These are phyloP conservation scores for Trapa incisa DNA, from an alignment of 345 rosid genomes.

Conservation along the genomic window DNA sequence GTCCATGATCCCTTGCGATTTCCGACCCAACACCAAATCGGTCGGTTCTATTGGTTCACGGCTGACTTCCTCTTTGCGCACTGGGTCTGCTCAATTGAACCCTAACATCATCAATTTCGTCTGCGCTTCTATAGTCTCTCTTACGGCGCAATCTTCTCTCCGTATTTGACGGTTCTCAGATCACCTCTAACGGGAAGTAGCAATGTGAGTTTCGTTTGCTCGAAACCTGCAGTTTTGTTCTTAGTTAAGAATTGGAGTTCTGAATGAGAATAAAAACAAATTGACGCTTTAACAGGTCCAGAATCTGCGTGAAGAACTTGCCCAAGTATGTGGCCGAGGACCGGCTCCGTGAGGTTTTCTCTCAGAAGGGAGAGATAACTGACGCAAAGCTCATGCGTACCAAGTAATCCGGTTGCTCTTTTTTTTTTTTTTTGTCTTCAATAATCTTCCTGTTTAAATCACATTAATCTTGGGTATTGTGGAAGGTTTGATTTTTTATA, in stretches of 20 bases:
- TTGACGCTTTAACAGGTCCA: conserved; percentile 35
- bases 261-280: not conserved
- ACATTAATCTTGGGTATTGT: not conserved
- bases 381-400: conserved; percentile 71
- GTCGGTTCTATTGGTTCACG: too few species aligned
- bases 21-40: too few species aligned
- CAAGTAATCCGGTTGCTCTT: conserved; percentile 20
- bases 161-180: not conserved
- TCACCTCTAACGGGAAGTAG: not conserved
- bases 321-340: conserved; percentile 56
- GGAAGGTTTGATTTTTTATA: not conserved
- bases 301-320: conserved; percentile 73
- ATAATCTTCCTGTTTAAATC: too few species aligned
- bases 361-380: conserved; percentile 74
- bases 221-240: not conserved
- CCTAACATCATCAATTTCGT: too few species aligned
- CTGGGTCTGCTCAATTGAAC: too few species aligned
- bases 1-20: too few species aligned
- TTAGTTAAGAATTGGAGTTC: not conserved
- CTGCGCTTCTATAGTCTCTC: too few species aligned
- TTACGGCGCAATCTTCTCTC: not conserved
- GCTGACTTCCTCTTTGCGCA: too few species aligned
- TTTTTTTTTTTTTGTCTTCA: not conserved
- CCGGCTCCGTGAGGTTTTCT: conserved; percentile 52
- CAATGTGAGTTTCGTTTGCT: conserved; percentile 1